phyloP scores from a whole-genome alignment of 2,329 filamentous ascomycete species.

The Chlorencoelia australis region DNA sequence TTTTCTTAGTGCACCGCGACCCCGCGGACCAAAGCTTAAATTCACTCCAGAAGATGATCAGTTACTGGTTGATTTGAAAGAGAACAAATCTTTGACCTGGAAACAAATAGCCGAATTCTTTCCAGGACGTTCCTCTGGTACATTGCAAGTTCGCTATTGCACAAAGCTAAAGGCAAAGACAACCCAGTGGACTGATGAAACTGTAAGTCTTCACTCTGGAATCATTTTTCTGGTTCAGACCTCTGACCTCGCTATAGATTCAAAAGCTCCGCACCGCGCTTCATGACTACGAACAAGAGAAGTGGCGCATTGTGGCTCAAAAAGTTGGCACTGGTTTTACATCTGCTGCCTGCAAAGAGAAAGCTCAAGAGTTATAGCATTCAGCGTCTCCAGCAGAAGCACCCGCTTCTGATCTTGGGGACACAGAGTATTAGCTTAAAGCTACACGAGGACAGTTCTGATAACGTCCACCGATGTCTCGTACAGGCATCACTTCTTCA shows the following conservation, averaged over 20 bases:
- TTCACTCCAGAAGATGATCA: slow-evolving; percentile 90
- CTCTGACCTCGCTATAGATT: slow-evolving; percentile 41
- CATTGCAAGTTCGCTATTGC: slow-evolving; percentile 87
- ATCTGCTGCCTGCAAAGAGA: slow-evolving; percentile 72
- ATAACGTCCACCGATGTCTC: slow-evolving; percentile 11
- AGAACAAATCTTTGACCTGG: slow-evolving; percentile 91
- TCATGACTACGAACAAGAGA: slow-evolving; percentile 81
- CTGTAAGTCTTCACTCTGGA: slow-evolving; percentile 49
- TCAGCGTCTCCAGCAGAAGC: slow-evolving; percentile 28
- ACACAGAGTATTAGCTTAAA: slow-evolving; percentile 25
- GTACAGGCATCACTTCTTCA: slow-evolving; percentile 13
- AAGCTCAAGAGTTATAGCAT: slow-evolving; percentile 29
- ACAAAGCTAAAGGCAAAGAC: slow-evolving; percentile 92
- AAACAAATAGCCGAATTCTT: slow-evolving; percentile 98
- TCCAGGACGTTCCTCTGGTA: slow-evolving; percentile 80
- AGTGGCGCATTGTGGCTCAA: slow-evolving; percentile 83
- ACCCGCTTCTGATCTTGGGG: slow-evolving; percentile 26
- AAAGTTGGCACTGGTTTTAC: slow-evolving; percentile 89
- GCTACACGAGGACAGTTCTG: slow-evolving; percentile 10
- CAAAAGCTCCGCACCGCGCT: slow-evolving; percentile 67
- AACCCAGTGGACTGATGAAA: slow-evolving; percentile 87
- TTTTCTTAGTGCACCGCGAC: slow-evolving; percentile 65
- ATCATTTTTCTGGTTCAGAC: slow-evolving; percentile 6
- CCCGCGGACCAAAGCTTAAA: slow-evolving; percentile 82
- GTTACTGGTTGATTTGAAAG: slow-evolving; percentile 79